Base-by-base conservation (phyloP, 805 yeast genomes). In the Yueomyces sp. region DNA sequence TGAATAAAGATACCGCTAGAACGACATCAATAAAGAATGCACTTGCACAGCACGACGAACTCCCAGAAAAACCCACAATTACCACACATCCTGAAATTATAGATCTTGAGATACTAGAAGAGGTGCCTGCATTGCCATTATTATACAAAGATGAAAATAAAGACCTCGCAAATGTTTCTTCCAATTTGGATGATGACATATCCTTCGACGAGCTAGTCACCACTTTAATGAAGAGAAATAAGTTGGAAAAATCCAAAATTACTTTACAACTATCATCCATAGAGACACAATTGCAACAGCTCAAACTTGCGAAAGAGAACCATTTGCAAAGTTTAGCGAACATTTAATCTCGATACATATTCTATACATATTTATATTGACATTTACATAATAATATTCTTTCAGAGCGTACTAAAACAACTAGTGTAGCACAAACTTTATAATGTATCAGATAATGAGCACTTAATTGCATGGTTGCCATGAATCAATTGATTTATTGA, bases 1-100 rank as follows among this genome's bases (percentile, higher is more conserved):
- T 31, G 2, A 27, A 43, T 8, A 48, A 54, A 27, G 39, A 42
- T 1, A 31, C 38, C 4, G 40, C 36, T 6, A 54, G 52, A 40
- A 50, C 46, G 32, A 38, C 42, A 30, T 19, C 44, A 4, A 60
- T 60, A 8, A 47, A 51, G 40, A 45, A 47, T 1, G 58, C 61
- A 1, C n/a, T 59, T 3, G 45, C 42, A 5, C 19, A 19, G 2
- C 19, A 19, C 19, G 2, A 19, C 19, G 19, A 19, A 19, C 19
- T 19, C 19, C 19, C 19, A 19, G 12, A n/a, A 43, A 42, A 3
- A 42, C 49, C 26, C 41, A 45, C 3, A 36, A 41, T 41, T 5
- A 7, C 37, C 1, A 5, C 33, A 6, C 6, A 30, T 30, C 1
- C 1, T 30, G 33, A 30, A 30, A 19, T 19, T 19, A 19, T 19